phyloP scores from a whole-genome alignment of 208 protist genomes.

The Leptomonas seymouri region DNA sequence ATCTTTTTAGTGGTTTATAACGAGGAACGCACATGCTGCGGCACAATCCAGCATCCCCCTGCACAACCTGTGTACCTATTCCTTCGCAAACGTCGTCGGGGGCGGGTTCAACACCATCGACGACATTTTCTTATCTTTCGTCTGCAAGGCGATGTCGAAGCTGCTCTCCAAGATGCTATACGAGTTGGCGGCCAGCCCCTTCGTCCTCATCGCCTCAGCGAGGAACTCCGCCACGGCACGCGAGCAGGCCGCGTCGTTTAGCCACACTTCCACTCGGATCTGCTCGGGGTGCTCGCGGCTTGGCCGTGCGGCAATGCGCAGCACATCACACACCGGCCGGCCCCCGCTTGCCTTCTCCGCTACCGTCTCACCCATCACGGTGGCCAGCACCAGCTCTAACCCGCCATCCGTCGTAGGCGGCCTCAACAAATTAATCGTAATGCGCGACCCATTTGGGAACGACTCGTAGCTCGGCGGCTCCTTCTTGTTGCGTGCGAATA shows the following conservation, averaged over 20 bases:
- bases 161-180: slow-evolving; percentile 66
- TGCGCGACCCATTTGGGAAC: slow-evolving; percentile 82
- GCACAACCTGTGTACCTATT: not conserved
- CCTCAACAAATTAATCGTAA: slow-evolving; percentile 76
- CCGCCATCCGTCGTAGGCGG: slow-evolving; percentile 64
- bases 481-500: slow-evolving; percentile 85
- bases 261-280: slow-evolving; percentile 87
- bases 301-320: slow-evolving; percentile 73
- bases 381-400: slow-evolving; percentile 68
- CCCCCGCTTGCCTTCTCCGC: slow-evolving; percentile 56
- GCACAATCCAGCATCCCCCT: no score
- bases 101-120: slow-evolving; percentile 4
- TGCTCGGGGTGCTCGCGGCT: slow-evolving; percentile 67
- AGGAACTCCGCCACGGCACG: slow-evolving; percentile 56
- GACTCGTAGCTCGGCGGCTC: slow-evolving; percentile 85
- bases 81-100: slow-evolving; percentile 12
- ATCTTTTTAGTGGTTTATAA: no score
- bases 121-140: slow-evolving; percentile 26
- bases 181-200: slow-evolving; percentile 42
- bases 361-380: slow-evolving; percentile 77
- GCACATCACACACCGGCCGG: slow-evolving; percentile 80
- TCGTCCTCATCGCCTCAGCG: slow-evolving; percentile 47
- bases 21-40: no score
- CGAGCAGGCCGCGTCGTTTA: slow-evolving; percentile 71
- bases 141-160: slow-evolving; percentile 49